Evolutionary conservation across 2,329 filamentous ascomycete genomes (phyloP).

Genomic region (Aspergillus caelatus): DNA sequence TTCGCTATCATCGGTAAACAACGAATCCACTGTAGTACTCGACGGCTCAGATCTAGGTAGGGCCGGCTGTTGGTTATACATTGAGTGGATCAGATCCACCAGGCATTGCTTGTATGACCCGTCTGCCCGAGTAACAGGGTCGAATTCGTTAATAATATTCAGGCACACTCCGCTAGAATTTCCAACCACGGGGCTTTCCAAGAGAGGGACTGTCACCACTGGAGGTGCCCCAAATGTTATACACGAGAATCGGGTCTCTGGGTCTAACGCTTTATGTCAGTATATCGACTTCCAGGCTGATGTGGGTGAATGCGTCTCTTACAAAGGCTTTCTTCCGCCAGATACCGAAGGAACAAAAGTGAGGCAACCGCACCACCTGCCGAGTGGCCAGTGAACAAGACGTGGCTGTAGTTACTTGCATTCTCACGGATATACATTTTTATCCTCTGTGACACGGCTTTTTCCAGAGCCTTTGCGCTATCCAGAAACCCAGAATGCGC

Average conservation of each 20-base stretch:
- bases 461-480: background rate
- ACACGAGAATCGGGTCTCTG: constrained; percentile 4
- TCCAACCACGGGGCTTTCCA: background rate
- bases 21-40: background rate
- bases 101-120: constrained; percentile 1
- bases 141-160: constrained; percentile 10
- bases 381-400: constrained; percentile 8
- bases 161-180: background rate
- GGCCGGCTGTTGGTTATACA: background rate
- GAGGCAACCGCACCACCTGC: constrained; percentile 12
- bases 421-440: background rate
- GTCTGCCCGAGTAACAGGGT: constrained; percentile 10
- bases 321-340: background rate
- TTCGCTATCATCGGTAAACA: background rate
- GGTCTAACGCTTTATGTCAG: background rate
- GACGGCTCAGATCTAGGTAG: background rate
- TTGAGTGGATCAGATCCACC: background rate
- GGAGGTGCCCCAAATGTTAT: constrained; percentile 9
- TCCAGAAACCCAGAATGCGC: background rate
- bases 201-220: background rate
- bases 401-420: background rate
- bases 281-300: background rate
- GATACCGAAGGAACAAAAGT: constrained; percentile 6
- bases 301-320: background rate
- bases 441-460: background rate